Evolutionary conservation across 371 early-diverging fungal species (phyloP).

Genomic region (Zopfochytrium polystomum): DNA sequence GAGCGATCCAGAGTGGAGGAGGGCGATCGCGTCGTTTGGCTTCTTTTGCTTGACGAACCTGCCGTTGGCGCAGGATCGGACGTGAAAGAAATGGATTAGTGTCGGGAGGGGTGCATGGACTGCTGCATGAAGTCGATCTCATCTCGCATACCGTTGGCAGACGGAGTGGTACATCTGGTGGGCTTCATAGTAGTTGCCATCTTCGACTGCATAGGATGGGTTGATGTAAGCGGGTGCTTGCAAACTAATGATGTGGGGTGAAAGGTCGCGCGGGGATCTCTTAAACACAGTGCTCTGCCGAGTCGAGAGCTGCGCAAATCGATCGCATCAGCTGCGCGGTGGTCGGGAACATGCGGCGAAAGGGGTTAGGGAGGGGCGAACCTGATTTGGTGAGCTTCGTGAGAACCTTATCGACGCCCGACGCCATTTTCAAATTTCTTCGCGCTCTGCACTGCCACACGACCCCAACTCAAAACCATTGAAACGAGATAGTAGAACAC

Average conservation of each 20-base stretch:
- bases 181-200: slow-evolving; percentile 87
- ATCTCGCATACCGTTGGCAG: slow-evolving; percentile 71
- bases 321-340: background rate
- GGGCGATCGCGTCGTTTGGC: slow-evolving; percentile 68
- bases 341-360: background rate
- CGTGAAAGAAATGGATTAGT: too few relatives aligned
- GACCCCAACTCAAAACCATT: background rate
- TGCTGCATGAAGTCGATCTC: background rate
- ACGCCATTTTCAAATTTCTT: slow-evolving; percentile 1
- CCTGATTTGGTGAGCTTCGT: slow-evolving; percentile 34
- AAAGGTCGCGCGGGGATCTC: background rate
- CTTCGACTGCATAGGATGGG: slow-evolving; percentile 53
- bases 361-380: background rate
- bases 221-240: background rate
- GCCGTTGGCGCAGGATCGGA: too few relatives aligned
- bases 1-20: slow-evolving; percentile 67
- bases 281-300: background rate
- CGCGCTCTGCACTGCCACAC: background rate
- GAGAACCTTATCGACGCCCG: slow-evolving; percentile 31
- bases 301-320: background rate
- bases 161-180: slow-evolving; percentile 92
- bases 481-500: background rate
- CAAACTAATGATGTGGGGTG: background rate
- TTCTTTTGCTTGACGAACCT: slow-evolving; percentile 84
- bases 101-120: background rate